These are phyloP conservation scores for Colletotrichum sp. DNA, from an alignment of 2,329 filamentous ascomycete genomes.

Conservation along the genomic window DNA sequence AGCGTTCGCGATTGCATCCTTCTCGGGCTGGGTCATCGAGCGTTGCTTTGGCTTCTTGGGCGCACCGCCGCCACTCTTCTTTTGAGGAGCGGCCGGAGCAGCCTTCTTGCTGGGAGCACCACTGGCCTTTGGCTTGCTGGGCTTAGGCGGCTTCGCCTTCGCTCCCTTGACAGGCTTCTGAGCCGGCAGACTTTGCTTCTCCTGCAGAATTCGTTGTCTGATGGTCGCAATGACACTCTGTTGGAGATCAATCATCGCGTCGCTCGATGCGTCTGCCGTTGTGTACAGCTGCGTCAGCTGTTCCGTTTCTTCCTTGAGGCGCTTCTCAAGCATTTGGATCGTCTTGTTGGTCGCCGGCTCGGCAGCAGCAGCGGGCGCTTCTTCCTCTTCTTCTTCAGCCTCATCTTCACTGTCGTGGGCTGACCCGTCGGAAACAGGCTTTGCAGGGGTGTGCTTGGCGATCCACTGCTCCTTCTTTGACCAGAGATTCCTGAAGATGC, in stretches of 20 bases:
- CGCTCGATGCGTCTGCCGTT: constrained; percentile 53
- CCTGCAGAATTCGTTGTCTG: constrained; percentile 74
- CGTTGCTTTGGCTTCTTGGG: constrained; percentile 54
- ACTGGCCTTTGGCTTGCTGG: constrained; percentile 54
- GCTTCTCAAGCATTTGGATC: constrained; percentile 58
- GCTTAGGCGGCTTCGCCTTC: constrained; percentile 56
- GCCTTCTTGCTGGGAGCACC: constrained; percentile 47
- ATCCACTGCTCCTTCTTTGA: constrained; percentile 82
- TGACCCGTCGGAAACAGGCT: constrained; percentile 61
- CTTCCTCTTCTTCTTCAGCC: constrained; percentile 74
- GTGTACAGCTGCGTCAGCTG: constrained; percentile 62
- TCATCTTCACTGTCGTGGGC: constrained; percentile 74
- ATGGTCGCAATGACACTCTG: constrained; percentile 68
- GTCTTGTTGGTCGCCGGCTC: constrained; percentile 34
- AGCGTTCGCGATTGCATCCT: constrained; percentile 87
- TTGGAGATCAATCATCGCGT: constrained; percentile 59
- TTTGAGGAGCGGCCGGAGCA: constrained; percentile 32
- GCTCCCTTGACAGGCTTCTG: constrained; percentile 63
- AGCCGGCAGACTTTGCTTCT: constrained; percentile 67
- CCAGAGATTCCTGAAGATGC: constrained; percentile 78
- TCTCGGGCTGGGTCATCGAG: constrained; percentile 79
- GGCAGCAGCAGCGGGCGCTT: constrained; percentile 63
- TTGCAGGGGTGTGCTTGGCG: constrained; percentile 68
- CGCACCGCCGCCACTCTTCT: constrained; percentile 48
- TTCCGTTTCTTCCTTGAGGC: constrained; percentile 60